A percentile compares a stretch with the other conserved stretches of the same genome.
phyloP scores from a whole-genome alignment of 1,284 basidiomycete species.

The Phylloporus gajari region DNA sequence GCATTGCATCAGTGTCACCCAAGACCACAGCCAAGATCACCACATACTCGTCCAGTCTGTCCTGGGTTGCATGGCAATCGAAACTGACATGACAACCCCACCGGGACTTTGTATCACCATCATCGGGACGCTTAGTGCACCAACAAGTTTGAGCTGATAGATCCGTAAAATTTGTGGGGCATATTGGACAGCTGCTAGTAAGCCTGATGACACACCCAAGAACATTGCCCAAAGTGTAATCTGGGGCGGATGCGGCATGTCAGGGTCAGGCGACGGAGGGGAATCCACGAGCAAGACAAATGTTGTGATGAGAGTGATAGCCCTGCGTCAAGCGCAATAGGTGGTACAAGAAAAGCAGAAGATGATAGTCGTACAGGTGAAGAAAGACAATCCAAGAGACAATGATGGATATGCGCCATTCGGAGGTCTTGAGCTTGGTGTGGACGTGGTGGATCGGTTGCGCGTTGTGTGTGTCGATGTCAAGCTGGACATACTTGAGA shows the following conservation, averaged over 20 bases:
- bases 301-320: slow-evolving; percentile 63
- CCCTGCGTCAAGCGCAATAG: slow-evolving; percentile 48
- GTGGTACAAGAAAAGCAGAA: slow-evolving; percentile 19
- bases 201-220: slow-evolving; percentile 84
- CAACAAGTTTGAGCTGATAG: slow-evolving; percentile 82
- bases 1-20: slow-evolving; percentile 4
- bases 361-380: slow-evolving; percentile 72
- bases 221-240: slow-evolving; percentile 83
- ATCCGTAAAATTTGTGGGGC: slow-evolving; percentile 89
- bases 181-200: slow-evolving; percentile 87
- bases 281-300: slow-evolving; percentile 63
- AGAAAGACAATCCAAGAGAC: slow-evolving; percentile 78
- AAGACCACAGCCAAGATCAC: not conserved
- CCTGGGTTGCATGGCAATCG: slow-evolving; percentile 72
- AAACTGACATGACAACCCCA: slow-evolving; percentile 87
- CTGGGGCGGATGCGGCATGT: slow-evolving; percentile 47
- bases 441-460: slow-evolving; percentile 57
- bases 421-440: slow-evolving; percentile 62
- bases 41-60: slow-evolving; percentile 87
- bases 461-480: slow-evolving; percentile 56
- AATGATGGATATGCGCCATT: slow-evolving; percentile 81
- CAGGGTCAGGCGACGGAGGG: slow-evolving; percentile 51
- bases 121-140: slow-evolving; percentile 91
- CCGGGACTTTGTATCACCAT: slow-evolving; percentile 97
- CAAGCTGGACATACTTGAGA: slow-evolving; percentile 72